Conservation (phyloP, 1,284 basidiomycete genomes). For the Rhodotorula mucilaginosa region DNA sequence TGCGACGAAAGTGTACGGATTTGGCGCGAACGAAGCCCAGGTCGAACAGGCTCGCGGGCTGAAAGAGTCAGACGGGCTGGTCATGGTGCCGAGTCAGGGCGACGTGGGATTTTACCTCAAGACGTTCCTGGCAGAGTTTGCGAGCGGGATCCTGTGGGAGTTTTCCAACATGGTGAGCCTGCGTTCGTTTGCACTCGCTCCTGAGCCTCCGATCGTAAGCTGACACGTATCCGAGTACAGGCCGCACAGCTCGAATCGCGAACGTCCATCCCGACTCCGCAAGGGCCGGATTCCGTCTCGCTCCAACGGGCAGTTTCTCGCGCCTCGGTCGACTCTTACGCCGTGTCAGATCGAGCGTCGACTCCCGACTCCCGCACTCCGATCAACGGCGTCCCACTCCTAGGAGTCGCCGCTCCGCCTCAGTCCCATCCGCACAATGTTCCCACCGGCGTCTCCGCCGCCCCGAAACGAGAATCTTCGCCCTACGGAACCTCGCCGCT, state of each 20-base stretch:
- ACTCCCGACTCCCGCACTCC: background rate
- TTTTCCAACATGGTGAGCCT: slow-evolving; percentile 63
- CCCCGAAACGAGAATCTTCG: slow-evolving; percentile 35
- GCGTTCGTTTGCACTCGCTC: fast-evolving
- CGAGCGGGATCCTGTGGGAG: slow-evolving; percentile 76
- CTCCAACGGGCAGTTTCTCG: background rate
- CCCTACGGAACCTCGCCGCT: slow-evolving; percentile 15
- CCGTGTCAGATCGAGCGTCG: background rate
- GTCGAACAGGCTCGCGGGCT: slow-evolving; percentile 60
- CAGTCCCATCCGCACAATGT: slow-evolving; percentile 31
- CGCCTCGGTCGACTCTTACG: background rate
- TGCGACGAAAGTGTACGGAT: slow-evolving; percentile 62
- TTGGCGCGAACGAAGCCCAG: slow-evolving; percentile 73
- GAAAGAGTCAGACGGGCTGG: slow-evolving; percentile 62
- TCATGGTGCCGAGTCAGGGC: slow-evolving; percentile 71
- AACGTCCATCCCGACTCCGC: slow-evolving; percentile 44
- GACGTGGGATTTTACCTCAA: slow-evolving; percentile 72
- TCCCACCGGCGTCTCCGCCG: slow-evolving; percentile 20
- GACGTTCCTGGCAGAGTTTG: slow-evolving; percentile 78
- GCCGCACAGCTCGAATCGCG: slow-evolving; percentile 42
- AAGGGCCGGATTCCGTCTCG: slow-evolving; percentile 14
- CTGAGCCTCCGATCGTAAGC: no score
- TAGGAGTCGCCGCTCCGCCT: slow-evolving; percentile 26
- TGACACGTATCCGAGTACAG: slow-evolving; percentile 5
- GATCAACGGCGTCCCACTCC: slow-evolving; percentile 22